Evolutionary conservation across 345 rosid genomes (phyloP).

Genomic region (Iberis pinnata): DNA sequence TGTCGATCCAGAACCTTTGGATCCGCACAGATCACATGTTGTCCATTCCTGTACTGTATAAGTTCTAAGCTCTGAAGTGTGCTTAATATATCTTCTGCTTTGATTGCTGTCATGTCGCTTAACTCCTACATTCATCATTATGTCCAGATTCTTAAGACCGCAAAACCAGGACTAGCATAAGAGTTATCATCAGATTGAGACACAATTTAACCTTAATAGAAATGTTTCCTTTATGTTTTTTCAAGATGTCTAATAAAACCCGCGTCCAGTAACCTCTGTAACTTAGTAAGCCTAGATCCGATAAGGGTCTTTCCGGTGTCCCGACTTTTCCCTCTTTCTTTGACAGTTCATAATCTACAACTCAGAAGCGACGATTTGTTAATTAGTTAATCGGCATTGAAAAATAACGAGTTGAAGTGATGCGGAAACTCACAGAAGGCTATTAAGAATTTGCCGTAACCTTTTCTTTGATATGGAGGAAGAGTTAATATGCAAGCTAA

Average conservation of each 20-base stretch:
- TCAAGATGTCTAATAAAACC: constrained; percentile 87
- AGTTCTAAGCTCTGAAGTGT: constrained; percentile 94
- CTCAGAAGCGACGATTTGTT: neutral
- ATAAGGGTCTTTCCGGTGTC: constrained; percentile 97
- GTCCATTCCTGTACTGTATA: constrained; percentile 98
- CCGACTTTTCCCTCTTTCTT: constrained; percentile 99
- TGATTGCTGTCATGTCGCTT: constrained; percentile 98
- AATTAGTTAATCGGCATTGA: neutral
- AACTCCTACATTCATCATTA: constrained; percentile 52
- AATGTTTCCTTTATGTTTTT: constrained; percentile 95
- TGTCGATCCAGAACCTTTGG: constrained; percentile 97
- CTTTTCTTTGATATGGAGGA: constrained; percentile 99
- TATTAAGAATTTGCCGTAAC: constrained; percentile 94
- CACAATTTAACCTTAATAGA: constrained; percentile 70
- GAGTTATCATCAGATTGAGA: neutral
- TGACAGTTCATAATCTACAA: constrained; percentile 91
- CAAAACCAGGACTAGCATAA: neutral
- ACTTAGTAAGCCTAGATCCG: constrained; percentile 92
- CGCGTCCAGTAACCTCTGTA: constrained; percentile 99
- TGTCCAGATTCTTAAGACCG: neutral
- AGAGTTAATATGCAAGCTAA: constrained; percentile 97
- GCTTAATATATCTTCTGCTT: constrained; percentile 85
- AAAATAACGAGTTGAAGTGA: neutral
- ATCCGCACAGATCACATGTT: constrained; percentile 95
- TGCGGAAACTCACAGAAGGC: constrained; percentile 76